Conservation (phyloP, 352 stramenopile genomes). For the Phytophthora syringae region DNA sequence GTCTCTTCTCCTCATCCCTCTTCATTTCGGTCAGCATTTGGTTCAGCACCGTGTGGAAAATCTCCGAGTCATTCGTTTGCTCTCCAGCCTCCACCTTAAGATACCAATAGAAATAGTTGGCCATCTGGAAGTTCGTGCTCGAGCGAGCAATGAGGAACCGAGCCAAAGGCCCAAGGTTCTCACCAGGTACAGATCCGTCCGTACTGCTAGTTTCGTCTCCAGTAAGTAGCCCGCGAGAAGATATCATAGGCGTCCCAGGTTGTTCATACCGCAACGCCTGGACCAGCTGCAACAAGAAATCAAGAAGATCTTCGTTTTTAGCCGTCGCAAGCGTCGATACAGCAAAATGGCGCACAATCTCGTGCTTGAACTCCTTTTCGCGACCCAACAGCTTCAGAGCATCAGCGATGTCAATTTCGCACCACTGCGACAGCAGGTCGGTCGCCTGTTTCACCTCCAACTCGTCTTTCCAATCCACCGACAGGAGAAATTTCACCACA, state of each 20-base stretch:
- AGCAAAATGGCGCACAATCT: slow-evolving; percentile 95
- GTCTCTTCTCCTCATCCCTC: slow-evolving; percentile 88
- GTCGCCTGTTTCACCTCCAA: slow-evolving; percentile 95
- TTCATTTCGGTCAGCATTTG: slow-evolving; percentile 96
- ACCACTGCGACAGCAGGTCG: slow-evolving; percentile 83
- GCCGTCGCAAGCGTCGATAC: slow-evolving; percentile 95
- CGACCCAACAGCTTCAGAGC: slow-evolving; percentile 97
- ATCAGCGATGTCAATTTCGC: slow-evolving; percentile 97
- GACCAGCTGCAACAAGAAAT: slow-evolving; percentile 98
- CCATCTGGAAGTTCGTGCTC: slow-evolving; percentile 94
- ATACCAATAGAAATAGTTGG: slow-evolving; percentile 99
- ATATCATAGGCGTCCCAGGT: slow-evolving; percentile 34
- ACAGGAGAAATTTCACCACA: slow-evolving; percentile 98
- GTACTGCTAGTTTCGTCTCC: slow-evolving; percentile 52
- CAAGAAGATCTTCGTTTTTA: slow-evolving; percentile 97
- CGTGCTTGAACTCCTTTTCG: slow-evolving; percentile 90
- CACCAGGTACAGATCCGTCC: slow-evolving; percentile 48
- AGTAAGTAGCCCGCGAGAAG: slow-evolving; percentile 45
- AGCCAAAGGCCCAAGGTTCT: slow-evolving; percentile 83
- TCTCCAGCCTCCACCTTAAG: slow-evolving; percentile 83
- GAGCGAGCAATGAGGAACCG: slow-evolving; percentile 96
- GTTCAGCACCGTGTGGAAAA: slow-evolving; percentile 81
- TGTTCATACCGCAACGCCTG: slow-evolving; percentile 96
- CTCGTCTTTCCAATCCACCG: slow-evolving; percentile 98
- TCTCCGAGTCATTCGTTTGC: slow-evolving; percentile 72